Evolutionary conservation across 371 early-diverging fungal species (phyloP), one percentile per base, ranked within the genome.

Genomic region (Umbelopsis sp.): DNA sequence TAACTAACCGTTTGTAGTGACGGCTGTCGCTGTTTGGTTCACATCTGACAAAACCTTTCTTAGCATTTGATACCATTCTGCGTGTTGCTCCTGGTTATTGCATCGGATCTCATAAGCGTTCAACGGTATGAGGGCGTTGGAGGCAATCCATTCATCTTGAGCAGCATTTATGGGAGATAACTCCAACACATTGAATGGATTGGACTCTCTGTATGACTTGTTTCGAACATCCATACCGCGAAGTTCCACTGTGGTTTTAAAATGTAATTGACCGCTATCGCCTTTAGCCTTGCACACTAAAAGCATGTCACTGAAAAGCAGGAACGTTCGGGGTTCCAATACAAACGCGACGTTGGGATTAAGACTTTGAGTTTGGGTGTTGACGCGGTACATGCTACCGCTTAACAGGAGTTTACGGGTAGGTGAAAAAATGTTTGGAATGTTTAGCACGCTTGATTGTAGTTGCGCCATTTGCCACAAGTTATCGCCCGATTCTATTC

Each of bases 221-320:
- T 25, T 14, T 35, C 35, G 35, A 10, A 57, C 35, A 18, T 35
- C 57, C 37, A 57, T 57, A n/a, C 29, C 18, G 3, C 57, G 57
- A 25, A 57, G 37, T 12, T 32, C 57, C 7, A 57, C 57, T 12
- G 57, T 57, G 57, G 78, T 78, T 65, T 83, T 83, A 63, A 79
- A 83, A 29, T 80, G 83, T 20, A 80, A 65, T 4, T 50, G 73
- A 67, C 9, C 70, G 65, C 38, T 70, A 65, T 14, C 64, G 68
- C n/a, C 71, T 72, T 50, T 74, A 69, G 63, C 78, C 77, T 22
- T 72, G 66, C 63, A 72, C 74, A 75, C 69, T 3, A 76, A 78
- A 2, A 83, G 70, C 16, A 80, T 72, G 63, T 83, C 83, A 29
- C 74, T 76, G 67, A 80, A 83, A 14, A 83, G 65, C 51, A 80